These are phyloP conservation scores for Mariannaea sp. DNA, from an alignment of 2,329 filamentous ascomycete species.

Conservation along the genomic window DNA sequence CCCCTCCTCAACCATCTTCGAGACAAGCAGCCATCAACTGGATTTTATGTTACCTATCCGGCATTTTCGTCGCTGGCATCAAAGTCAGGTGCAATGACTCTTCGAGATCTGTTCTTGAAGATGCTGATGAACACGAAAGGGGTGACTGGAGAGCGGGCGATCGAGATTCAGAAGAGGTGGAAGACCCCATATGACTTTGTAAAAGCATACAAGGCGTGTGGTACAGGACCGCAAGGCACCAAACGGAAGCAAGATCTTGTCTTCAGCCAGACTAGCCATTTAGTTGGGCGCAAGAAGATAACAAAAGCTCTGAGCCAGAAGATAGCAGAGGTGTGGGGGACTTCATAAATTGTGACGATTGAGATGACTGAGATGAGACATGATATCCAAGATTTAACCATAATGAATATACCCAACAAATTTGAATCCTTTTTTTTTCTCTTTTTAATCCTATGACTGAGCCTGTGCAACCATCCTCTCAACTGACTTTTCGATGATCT, in stretches of 20 bases:
- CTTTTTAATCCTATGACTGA: conserved; percentile 36
- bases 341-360: conserved; percentile 42
- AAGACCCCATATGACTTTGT: conserved; percentile 73
- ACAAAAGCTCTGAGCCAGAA: conserved; percentile 67
- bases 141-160: conserved; percentile 75
- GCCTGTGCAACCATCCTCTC: conserved; percentile 74
- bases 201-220: conserved; percentile 68
- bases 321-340: conserved; percentile 75
- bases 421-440: too few relatives aligned
- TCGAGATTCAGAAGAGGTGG: conserved; percentile 82
- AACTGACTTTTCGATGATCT: conserved; percentile 75
- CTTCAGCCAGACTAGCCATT: conserved; percentile 56
- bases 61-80: conserved; percentile 74
- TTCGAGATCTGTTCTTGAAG: conserved; percentile 77
- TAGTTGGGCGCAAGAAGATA: conserved; percentile 72
- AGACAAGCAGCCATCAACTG: conserved; percentile 52
- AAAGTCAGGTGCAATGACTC: conserved; percentile 74
- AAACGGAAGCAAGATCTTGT: conserved; percentile 67
- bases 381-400: conserved; percentile 30
- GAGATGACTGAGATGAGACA: conserved; percentile 20
- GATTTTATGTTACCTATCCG: conserved; percentile 69
- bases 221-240: conserved; percentile 51
- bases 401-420: conserved; percentile 18
- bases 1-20: conserved; percentile 65
- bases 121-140: conserved; percentile 84